These are phyloP conservation scores for Syzygium malaccense DNA, from an alignment of 441 rosid species.

Conservation along the genomic window DNA sequence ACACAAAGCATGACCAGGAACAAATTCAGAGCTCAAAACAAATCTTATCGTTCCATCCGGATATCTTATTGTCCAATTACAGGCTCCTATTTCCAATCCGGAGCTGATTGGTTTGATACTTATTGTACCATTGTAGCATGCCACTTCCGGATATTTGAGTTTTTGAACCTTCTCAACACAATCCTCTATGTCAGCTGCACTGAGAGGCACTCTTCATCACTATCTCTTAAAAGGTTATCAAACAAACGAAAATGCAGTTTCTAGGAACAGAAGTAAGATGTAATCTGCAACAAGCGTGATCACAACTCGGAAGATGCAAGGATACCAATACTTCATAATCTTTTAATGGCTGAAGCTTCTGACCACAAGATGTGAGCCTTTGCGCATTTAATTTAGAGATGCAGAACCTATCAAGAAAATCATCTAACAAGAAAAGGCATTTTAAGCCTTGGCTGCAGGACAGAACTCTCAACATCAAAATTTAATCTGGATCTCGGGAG, in stretches of 20 bases:
- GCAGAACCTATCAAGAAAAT: not conserved
- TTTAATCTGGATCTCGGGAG: not conserved
- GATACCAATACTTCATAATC: not conserved
- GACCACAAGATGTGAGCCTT: not conserved
- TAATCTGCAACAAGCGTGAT: not conserved
- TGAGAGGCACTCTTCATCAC: conserved; percentile 23
- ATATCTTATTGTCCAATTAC: conserved; percentile 64
- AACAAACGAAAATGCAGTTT: not conserved
- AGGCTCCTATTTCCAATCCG: conserved; percentile 72
- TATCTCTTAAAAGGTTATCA: not conserved
- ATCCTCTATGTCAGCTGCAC: conserved; percentile 48
- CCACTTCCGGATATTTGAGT: conserved; percentile 64
- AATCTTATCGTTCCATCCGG: conserved; percentile 44
- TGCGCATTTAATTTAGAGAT: not conserved
- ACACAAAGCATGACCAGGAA: conserved; percentile 52
- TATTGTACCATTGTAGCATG: conserved; percentile 70
- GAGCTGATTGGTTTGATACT: conserved; percentile 66
- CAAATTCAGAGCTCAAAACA: conserved; percentile 48
- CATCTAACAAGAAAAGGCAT: not conserved
- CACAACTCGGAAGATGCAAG: not conserved
- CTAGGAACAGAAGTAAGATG: not conserved
- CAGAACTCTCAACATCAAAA: not conserved
- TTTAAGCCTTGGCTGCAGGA: not conserved
- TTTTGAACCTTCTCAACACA: conserved; percentile 55
- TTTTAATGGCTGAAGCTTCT: not conserved